Evolutionary conservation across 2,329 filamentous ascomycete genomes (phyloP).

Genomic region (Colletotrichum abscissum): DNA sequence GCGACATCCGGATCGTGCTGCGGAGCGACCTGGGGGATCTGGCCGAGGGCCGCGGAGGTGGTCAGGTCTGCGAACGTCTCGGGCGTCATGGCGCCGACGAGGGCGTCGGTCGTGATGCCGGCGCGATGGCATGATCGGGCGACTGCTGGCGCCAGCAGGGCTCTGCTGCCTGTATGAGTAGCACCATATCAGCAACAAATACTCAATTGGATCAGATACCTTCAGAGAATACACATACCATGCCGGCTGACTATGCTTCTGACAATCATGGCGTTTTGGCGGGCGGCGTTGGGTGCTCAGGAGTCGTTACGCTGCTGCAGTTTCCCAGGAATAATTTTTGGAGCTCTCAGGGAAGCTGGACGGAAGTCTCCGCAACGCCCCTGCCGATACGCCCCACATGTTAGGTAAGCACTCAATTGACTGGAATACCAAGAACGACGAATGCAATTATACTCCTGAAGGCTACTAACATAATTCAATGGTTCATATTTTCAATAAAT

Average conservation of each 20-base stretch:
- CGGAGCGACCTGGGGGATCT: not conserved
- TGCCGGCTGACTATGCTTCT: conserved; percentile 66
- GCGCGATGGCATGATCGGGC: conserved; percentile 52
- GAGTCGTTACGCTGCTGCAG: conserved; percentile 56
- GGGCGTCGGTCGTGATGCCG: conserved; percentile 47
- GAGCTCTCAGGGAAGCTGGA: conserved; percentile 24
- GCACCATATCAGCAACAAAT: not conserved
- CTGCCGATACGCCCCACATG: not conserved
- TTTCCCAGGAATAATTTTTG: conserved; percentile 36
- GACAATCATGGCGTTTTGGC: conserved; percentile 63
- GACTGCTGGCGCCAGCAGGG: conserved; percentile 56
- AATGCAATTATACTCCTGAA: not conserved
- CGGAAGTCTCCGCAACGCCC: conserved; percentile 25
- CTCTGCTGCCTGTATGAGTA: conserved; percentile 59
- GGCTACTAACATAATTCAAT: not conserved
- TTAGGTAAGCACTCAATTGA: conserved; percentile 25
- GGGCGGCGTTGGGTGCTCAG: conserved; percentile 43
- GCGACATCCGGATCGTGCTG: not conserved
- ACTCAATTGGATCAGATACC: not conserved
- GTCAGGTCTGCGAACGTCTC: conserved; percentile 39
- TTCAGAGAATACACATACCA: conserved; percentile 48
- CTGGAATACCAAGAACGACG: not conserved
- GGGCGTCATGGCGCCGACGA: conserved; percentile 39
- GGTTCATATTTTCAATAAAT: not conserved
- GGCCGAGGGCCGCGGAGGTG: conserved; percentile 34